Evolutionary conservation across 139 green algal species (phyloP).

Genomic region (Tetradesmus lagerheimii): DNA sequence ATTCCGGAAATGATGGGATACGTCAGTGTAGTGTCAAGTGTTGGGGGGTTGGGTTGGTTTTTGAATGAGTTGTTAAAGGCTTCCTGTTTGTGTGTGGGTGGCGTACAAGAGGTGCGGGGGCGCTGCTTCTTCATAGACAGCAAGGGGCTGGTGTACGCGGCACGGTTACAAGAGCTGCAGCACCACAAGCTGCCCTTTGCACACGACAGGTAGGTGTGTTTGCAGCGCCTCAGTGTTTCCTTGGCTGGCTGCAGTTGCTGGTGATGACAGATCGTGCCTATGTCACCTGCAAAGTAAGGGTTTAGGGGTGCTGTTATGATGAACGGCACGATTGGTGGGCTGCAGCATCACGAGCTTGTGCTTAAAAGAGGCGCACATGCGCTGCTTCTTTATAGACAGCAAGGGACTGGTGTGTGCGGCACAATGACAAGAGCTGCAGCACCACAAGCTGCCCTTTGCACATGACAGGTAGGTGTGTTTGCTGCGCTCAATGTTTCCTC

Average conservation of each 20-base stretch:
- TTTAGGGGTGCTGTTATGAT: no score
- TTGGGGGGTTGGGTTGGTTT: no score
- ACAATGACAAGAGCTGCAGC: not conserved
- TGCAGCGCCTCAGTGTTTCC: no score
- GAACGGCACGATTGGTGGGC: no score
- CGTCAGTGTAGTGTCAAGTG: no score
- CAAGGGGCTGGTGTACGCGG: conserved; percentile 40
- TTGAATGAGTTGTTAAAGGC: no score
- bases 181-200: conserved; percentile 75
- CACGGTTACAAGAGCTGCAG: not conserved
- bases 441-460: conserved; percentile 74
- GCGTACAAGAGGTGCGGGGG: not conserved
- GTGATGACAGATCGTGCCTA: no score
- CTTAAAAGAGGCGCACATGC: conserved; percentile 14
- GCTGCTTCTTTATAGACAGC: conserved; percentile 66
- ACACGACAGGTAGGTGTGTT: conserved; percentile 70
- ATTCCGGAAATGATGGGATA: no score
- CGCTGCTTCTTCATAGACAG: conserved; percentile 66
- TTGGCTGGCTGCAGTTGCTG: no score
- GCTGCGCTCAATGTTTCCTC: no score
- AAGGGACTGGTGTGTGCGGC: conserved; percentile 37
- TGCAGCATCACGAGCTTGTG: conserved; percentile 16
- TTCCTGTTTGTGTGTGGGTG: no score
- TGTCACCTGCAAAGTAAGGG: not conserved
- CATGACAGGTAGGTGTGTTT: conserved; percentile 68